Conservation (phyloP, 768 basidiomycete genomes). For the Boletus insuetus region DNA sequence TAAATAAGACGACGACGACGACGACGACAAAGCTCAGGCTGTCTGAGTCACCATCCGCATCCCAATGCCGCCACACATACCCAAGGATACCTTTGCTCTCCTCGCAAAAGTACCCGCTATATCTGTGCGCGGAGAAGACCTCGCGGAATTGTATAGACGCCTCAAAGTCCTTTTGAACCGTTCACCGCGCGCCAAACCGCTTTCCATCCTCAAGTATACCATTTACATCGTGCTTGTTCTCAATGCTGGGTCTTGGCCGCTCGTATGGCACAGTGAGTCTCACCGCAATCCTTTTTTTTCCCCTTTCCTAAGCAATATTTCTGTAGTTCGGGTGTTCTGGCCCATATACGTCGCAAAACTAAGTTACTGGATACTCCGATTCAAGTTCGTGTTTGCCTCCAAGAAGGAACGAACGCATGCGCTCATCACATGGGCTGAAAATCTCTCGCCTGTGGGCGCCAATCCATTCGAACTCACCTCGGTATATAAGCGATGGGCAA, state of each 20-base stretch:
- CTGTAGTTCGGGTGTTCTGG: slow-evolving; percentile 51
- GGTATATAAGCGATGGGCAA: slow-evolving; percentile 49
- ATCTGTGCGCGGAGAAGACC: neutral
- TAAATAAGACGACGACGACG: no score
- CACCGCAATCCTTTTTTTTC: no score
- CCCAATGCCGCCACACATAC: slow-evolving; percentile 11
- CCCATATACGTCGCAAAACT: slow-evolving; percentile 37
- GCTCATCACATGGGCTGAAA: slow-evolving; percentile 45
- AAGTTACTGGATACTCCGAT: slow-evolving; percentile 31
- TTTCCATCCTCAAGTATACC: slow-evolving; percentile 17
- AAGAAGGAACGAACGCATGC: slow-evolving; percentile 30
- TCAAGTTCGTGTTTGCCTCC: slow-evolving; percentile 39
- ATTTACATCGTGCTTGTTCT: slow-evolving; percentile 45
- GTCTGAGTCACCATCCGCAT: no score
- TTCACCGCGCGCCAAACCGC: slow-evolving; percentile 1
- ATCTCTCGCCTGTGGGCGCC: slow-evolving; percentile 51
- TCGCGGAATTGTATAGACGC: slow-evolving; percentile 1
- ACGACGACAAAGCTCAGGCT: no score
- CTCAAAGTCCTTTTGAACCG: slow-evolving; percentile 3
- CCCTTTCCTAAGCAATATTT: neutral
- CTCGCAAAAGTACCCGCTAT: slow-evolving; percentile 16
- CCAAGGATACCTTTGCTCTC: neutral
- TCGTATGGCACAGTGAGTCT: slow-evolving; percentile 67
- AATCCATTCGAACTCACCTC: slow-evolving; percentile 51
- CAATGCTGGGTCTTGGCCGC: slow-evolving; percentile 60